Percentiles rank a stretch among this genome's conserved stretches.
Evolutionary conservation across 805 yeast species (phyloP).

Genomic region (Candida sphagnicola): DNA sequence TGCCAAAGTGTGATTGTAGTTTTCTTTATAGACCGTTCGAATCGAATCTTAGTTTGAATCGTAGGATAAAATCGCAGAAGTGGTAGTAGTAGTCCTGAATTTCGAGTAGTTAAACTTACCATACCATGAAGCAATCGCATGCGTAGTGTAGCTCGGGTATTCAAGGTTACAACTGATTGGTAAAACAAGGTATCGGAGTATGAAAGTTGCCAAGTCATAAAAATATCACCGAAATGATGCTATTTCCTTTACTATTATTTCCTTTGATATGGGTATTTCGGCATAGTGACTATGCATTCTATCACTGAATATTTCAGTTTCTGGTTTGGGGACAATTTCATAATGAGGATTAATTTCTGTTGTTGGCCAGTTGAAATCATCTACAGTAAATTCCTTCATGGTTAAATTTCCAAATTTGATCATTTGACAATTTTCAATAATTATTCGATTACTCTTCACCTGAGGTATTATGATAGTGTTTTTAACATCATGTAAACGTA

Average conservation of each 20-base stretch:
- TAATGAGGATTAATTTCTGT: conserved; percentile 7
- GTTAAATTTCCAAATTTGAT: conserved; percentile 7
- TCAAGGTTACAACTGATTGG: no score
- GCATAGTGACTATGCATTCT: neutral
- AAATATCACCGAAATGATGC: no score
- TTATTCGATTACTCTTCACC: conserved; percentile 19
- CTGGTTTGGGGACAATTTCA: neutral
- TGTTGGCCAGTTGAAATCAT: conserved; percentile 28
- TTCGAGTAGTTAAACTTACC: no score
- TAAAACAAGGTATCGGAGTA: no score
- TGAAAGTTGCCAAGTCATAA: no score
- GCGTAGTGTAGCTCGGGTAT: no score
- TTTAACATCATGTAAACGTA: conserved; percentile 21
- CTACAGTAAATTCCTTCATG: conserved; percentile 14
- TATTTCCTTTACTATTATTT: neutral
- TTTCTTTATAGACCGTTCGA: no score
- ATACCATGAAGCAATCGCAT: no score
- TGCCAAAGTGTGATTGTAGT: no score
- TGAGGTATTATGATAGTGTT: conserved; percentile 14
- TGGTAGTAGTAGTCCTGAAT: no score
- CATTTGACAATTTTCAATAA: conserved; percentile 28
- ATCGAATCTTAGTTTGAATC: no score
- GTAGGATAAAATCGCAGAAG: no score
- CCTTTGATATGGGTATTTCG: neutral
- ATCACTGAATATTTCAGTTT: neutral